Base-by-base conservation (phyloP, 176 grass and related monocot species). In the Metroxylon sagu region DNA sequence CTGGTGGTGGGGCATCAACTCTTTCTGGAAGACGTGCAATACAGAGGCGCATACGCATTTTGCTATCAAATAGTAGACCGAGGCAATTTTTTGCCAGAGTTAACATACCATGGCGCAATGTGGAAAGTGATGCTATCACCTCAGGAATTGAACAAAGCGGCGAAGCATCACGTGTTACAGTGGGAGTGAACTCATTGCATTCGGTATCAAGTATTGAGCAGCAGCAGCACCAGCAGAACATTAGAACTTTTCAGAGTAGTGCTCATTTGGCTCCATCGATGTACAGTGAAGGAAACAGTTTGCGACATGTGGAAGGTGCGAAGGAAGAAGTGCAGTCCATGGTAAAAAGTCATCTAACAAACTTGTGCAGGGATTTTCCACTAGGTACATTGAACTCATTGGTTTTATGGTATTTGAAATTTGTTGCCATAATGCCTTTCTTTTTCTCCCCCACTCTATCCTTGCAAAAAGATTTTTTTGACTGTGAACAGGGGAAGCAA, bases 261-360 rank as follows among this genome's bases (percentile, higher is more conserved):
- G 67, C 29, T 76, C 75, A 65, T 71, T 73, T 87, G 55, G 50
- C 69, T 68, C 70, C 82, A 29, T 76, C 59, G 29, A 62, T 72
- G 16, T 52, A 71, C 25, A 53, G 64, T 35, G 83, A 75, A 19
- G 77, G 83, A 51, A 77, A 67, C 52, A 77, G 67, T 68, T 78
- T 76, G 66, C 73, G 70, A 64, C 62, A 71, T 67, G 69, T 66
- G 52, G 69, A 91, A 63, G 72, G 73, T 73, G 74, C 79, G 15
- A 85, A 83, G 68, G 77, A 77, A 16, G 30, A 82, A 74, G 82
- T 90, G n/a, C 60, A 69, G 18, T 67, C 67, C 58, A 66, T 90
- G 54, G 82, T 71, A 19, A 89, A 78, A 51, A 69, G 29, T 61
- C 76, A 87, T 26, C 59, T 87, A 55, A 87, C 71, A 54, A 61